Evolutionary conservation across 2,329 filamentous ascomycete species (phyloP).

Genomic region (Phoma sp.): DNA sequence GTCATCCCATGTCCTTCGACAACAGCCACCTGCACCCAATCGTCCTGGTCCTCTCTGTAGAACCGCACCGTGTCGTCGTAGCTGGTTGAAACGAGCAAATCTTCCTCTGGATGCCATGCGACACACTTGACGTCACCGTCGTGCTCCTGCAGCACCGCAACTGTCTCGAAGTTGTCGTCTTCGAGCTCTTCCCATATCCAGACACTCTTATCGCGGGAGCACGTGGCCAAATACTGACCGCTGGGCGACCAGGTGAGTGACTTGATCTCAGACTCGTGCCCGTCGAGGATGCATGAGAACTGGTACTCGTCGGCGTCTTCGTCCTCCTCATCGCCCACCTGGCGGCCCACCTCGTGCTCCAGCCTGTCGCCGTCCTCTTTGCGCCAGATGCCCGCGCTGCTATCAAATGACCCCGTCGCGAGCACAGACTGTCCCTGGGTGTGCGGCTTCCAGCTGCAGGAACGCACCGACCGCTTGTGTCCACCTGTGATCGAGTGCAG

Average conservation of each 20-base stretch:
- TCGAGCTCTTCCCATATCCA: slow-evolving; percentile 99
- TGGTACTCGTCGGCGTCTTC: slow-evolving; percentile 84
- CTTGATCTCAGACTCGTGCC: slow-evolving; percentile 94
- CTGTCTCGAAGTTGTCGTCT: slow-evolving; percentile 95
- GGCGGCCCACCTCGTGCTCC: slow-evolving; percentile 38
- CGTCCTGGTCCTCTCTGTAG: slow-evolving; percentile 89
- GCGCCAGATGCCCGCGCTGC: slow-evolving; percentile 74
- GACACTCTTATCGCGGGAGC: slow-evolving; percentile 88
- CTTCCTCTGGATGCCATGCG: slow-evolving; percentile 81
- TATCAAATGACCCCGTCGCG: slow-evolving; percentile 92
- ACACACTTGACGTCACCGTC: slow-evolving; percentile 95
- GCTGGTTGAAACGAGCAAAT: slow-evolving; percentile 85
- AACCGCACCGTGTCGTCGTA: slow-evolving; percentile 92
- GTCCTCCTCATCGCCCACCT: slow-evolving; percentile 53
- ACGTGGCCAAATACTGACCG: slow-evolving; percentile 84
- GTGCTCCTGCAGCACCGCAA: slow-evolving; percentile 93
- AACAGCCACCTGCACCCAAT: slow-evolving; percentile 89
- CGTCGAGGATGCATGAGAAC: slow-evolving; percentile 89
- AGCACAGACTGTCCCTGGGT: slow-evolving; percentile 69
- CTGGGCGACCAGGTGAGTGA: slow-evolving; percentile 74
- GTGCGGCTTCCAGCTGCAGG: slow-evolving; percentile 84
- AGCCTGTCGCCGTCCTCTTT: slow-evolving; percentile 69
- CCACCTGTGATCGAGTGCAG: slow-evolving; percentile 83
- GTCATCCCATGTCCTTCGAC: slow-evolving; percentile 82
- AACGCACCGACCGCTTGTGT: slow-evolving; percentile 88